Conservation (phyloP, 2,329 filamentous ascomycete genomes). For the Aspergillus pseudotamarii region DNA sequence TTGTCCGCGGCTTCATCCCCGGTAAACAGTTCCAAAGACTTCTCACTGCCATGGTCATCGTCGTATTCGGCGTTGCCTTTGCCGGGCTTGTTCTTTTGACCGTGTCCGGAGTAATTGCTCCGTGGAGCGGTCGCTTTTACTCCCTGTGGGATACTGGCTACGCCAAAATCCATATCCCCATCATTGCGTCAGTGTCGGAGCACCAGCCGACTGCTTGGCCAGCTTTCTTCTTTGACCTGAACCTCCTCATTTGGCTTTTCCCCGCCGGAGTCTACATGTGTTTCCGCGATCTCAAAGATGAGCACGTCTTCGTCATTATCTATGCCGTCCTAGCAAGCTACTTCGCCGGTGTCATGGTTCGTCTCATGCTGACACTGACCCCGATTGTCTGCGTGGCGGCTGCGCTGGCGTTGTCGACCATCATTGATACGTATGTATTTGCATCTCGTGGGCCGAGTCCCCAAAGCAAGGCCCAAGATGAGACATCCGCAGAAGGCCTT, state of each 20-base stretch:
- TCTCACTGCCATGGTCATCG: constrained; percentile 73
- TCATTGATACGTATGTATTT: constrained; percentile 83
- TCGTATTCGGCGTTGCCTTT: constrained; percentile 73
- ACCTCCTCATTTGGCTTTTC: constrained; percentile 98
- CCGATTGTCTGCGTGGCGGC: constrained; percentile 95
- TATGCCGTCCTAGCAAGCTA: constrained; percentile 97
- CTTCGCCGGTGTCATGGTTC: constrained; percentile 99
- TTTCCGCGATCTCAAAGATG: constrained; percentile 89
- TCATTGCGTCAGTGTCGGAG: constrained; percentile 99
- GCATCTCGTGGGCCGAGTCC: constrained; percentile 62
- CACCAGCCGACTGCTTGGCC: constrained; percentile 99
- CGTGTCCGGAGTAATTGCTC: constrained; percentile 86
- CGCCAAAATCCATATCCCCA: constrained; percentile 98
- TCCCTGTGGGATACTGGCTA: constrained; percentile 99
- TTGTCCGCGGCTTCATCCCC: constrained; percentile 82
- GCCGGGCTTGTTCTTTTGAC: constrained; percentile 80
- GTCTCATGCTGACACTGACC: constrained; percentile 95
- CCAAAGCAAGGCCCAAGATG: constrained; percentile 45
- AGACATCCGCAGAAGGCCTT: constrained; percentile 50
- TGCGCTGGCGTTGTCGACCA: constrained; percentile 81
- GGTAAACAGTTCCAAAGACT: constrained; percentile 94
- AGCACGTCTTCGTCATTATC: constrained; percentile 97
- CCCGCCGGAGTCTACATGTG: constrained; percentile 97
- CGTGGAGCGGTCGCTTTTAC: constrained; percentile 98
- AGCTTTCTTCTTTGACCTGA: constrained; percentile 98